Evolutionary conservation across 208 protist genomes (phyloP).

Genomic region (Acanthamoeba healyi): DNA sequence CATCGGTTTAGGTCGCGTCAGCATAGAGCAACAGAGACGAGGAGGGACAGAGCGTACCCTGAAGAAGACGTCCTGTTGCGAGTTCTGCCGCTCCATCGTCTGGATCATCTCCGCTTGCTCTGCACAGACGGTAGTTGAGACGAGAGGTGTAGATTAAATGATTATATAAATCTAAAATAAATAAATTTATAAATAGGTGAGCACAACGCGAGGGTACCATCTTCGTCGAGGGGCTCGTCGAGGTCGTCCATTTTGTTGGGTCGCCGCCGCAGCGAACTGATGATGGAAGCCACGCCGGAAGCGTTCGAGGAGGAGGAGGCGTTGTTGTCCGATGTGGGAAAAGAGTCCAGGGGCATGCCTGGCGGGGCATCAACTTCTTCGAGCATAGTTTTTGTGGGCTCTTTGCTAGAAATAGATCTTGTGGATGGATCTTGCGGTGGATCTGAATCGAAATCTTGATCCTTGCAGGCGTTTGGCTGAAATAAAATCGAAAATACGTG

Average conservation of each 20-base stretch:
- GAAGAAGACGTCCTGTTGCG: conserved; percentile 51
- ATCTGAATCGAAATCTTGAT: background rate
- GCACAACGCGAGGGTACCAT: conserved; percentile 9
- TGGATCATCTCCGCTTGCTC: conserved; percentile 30
- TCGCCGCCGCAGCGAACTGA: conserved; percentile 20
- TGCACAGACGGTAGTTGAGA: background rate
- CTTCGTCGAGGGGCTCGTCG: conserved; percentile 33
- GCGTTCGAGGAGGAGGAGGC: background rate
- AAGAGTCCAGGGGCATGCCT: background rate
- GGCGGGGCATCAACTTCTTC: conserved; percentile 44
- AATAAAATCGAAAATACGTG: background rate
- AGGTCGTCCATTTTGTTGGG: background rate
- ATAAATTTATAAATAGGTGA: background rate
- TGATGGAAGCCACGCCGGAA: background rate
- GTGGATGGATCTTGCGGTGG: background rate
- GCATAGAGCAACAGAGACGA: background rate
- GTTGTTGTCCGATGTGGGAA: background rate
- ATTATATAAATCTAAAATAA: background rate
- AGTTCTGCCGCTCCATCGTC: conserved; percentile 35
- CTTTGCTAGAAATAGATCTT: no score
- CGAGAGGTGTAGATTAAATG: no score
- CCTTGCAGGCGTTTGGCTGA: background rate
- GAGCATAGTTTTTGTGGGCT: background rate
- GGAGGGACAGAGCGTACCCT: background rate
- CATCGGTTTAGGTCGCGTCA: no score